Percentiles rank a stretch among this genome's conserved stretches.
These are phyloP conservation scores for Allodekkera sacchari DNA, from an alignment of 805 yeast species.

Conservation along the genomic window DNA sequence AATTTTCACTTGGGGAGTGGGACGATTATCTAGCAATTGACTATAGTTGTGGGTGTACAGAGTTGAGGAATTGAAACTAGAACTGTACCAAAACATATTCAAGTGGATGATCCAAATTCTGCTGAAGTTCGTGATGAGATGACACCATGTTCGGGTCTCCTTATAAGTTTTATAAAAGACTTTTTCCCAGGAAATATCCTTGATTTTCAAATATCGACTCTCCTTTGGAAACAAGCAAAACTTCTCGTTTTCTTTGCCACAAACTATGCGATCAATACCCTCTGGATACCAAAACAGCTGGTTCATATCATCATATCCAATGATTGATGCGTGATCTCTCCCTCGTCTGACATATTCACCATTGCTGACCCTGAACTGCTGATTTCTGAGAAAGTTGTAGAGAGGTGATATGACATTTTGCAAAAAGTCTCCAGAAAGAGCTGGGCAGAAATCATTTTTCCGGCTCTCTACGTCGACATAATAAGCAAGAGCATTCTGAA, in stretches of 20 bases:
- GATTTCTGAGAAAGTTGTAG: constrained; percentile 55
- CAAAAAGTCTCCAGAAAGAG: constrained; percentile 24
- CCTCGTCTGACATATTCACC: constrained; percentile 56
- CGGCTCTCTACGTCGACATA: constrained; percentile 9
- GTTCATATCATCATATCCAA: constrained; percentile 51
- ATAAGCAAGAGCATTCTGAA: constrained; percentile 40
- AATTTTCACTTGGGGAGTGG: constrained; percentile 35
- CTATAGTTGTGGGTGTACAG: constrained; percentile 36
- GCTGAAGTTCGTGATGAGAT: constrained; percentile 39
- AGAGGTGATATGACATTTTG: constrained; percentile 37
- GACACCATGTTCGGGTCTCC: constrained; percentile 44
- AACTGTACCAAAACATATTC: constrained; percentile 43
- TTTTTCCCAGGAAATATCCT: constrained; percentile 31
- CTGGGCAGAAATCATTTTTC: constrained; percentile 4
- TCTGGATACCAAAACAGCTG: constrained; percentile 42
- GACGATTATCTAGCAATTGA: constrained; percentile 34
- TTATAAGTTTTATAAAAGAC: constrained; percentile 37
- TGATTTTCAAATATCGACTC: constrained; percentile 26
- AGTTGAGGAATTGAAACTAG: constrained; percentile 42
- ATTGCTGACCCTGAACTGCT: constrained; percentile 50
- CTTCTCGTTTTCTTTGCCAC: constrained; percentile 22
- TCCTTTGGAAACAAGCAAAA: constrained; percentile 23
- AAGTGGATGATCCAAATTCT: constrained; percentile 48
- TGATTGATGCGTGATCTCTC: constrained; percentile 55
- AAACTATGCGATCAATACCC: constrained; percentile 27